These are phyloP conservation scores for Coniochaeta prunicola DNA, from an alignment of 2,329 filamentous ascomycete genomes.

Conservation along the genomic window DNA sequence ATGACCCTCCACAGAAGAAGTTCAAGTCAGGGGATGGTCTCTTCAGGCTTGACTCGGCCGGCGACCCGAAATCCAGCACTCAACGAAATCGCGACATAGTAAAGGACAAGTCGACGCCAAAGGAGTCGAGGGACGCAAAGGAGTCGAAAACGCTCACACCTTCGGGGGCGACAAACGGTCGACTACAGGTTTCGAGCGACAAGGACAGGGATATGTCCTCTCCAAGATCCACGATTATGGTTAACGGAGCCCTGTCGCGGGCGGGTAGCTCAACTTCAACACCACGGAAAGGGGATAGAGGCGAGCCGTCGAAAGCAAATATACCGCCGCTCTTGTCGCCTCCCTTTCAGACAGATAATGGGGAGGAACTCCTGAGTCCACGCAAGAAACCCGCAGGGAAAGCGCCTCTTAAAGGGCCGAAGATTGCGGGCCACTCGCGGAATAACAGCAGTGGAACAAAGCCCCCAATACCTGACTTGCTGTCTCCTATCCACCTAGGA, in stretches of 20 bases:
- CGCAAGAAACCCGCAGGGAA: conserved; percentile 20
- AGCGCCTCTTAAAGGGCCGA: conserved; percentile 30
- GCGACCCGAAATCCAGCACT: conserved; percentile 9
- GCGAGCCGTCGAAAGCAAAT: neutral
- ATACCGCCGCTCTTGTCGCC: neutral
- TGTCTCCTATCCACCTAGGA: conserved; percentile 44
- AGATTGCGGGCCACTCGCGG: conserved; percentile 3
- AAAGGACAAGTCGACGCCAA: conserved; percentile 7
- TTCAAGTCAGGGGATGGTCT: conserved; percentile 27
- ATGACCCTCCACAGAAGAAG: conserved; percentile 38
- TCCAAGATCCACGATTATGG: conserved; percentile 16
- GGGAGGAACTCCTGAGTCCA: conserved; percentile 25
- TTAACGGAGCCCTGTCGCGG: conserved; percentile 16
- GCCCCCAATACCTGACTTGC: conserved; percentile 38
- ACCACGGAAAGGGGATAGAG: conserved; percentile 11
- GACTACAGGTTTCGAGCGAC: conserved; percentile 1
- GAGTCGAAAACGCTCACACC: conserved; percentile 4
- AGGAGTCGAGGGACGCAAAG: conserved; percentile 9
- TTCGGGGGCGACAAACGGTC: neutral
- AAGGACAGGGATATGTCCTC: conserved; percentile 11
- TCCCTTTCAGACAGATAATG: conserved; percentile 25
- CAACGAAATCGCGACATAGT: conserved; percentile 7
- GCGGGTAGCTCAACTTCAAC: conserved; percentile 14
- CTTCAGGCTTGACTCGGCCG: neutral
- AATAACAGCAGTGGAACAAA: conserved; percentile 20